Evolutionary conservation across 352 stramenopile species (phyloP), one percentile per base, ranked within the genome.

Genomic region (Elongisporangium prolatum): DNA sequence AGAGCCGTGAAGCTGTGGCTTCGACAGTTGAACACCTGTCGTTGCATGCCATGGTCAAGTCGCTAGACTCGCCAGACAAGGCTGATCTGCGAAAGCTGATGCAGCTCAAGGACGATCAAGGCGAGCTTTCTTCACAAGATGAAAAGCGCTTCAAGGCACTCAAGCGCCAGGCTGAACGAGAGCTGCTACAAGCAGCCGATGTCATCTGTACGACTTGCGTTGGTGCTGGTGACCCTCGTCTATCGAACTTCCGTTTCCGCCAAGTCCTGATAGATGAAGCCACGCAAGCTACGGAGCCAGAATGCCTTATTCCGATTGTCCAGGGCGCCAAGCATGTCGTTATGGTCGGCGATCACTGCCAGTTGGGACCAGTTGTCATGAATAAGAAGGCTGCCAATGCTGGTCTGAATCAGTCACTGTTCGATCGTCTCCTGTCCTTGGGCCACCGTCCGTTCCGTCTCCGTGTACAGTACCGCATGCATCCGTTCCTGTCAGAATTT

Each of bases 131-230:
- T 14, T 96, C 97, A 21, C 86, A 96, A 57, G 97, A 99, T 73
- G 93, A 98, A 63, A 98, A 97, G 67, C 95, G 97, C 11, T 99
- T 98, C 68, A 95, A 96, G 59, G 77, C 86, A 16, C 71, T 99
- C 21, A 95, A 97, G 63, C 83, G 80, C 60, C 71, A 98, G 25
- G 86, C 94, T 0, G 96, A 99, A 67, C 84, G 90, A n/a, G 93
- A 99, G 60, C 97, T 99, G 52, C 75, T 99, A 9, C 91, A 99
- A 59, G 94, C 95, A 0, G 97, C 97, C 0, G 97, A 99, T 69
- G 98, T 99, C 4, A 99, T 99, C 60, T 99, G 98, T 71, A 98
- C 91, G 48, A 99, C 98, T 11, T 99, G 98, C 77, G 96, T 99
- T 5, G 96, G 97, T 55, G 97, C 97, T 11, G 97, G 96, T 16